Base-by-base conservation (phyloP, 2,329 filamentous ascomycete genomes). In the Stagonosporopsis tanaceti region DNA sequence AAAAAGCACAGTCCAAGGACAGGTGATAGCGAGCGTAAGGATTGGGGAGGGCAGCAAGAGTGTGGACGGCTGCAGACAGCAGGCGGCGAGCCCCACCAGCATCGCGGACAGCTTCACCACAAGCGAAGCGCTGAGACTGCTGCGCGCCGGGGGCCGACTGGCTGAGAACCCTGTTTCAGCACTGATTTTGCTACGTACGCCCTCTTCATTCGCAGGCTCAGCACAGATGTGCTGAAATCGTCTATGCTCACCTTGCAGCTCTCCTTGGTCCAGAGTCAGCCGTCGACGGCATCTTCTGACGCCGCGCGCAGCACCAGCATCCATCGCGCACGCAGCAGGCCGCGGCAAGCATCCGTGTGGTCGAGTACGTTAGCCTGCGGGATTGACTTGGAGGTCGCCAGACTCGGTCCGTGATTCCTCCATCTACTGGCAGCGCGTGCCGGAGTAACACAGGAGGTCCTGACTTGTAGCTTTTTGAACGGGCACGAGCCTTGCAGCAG, bases 121-220 rank as follows among this genome's bases (percentile, higher is more conserved):
- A 74, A 70, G 69, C 72, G 71, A 74, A 70, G 69, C 72, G 71
- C 71, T 71, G 69, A 65, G 63, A 34, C 14, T 15, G 30, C 60
- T 51, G 53, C 46, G 51, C 56, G 52, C 62, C 60, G 66, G 66
- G 67, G 66, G 68, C 60, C 57, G 27, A 59, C 50, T 57, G 54
- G 56, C 50, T 47, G 50, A 28, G 46, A 50, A 50, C 46, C 50
- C 34, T 53, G 56, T 54, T 50, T 54, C 56, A 50, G 28, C 34
- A 20, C 17, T 35, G 28, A 14, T 47, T 46, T 46, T 42, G 46
- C 56, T 47, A 50, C 56, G 40, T 50, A 50, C 46, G 11, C 34
- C 15, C 4, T 47, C 24, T 39, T 41, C 40, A 47, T 50, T 50
- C 45, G 50, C 46, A 27, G 22, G 32, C 45, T 15, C 45, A 48